Evolutionary conservation across 208 protist genomes (phyloP).

Genomic region (Acanthamoeba healyi): DNA sequence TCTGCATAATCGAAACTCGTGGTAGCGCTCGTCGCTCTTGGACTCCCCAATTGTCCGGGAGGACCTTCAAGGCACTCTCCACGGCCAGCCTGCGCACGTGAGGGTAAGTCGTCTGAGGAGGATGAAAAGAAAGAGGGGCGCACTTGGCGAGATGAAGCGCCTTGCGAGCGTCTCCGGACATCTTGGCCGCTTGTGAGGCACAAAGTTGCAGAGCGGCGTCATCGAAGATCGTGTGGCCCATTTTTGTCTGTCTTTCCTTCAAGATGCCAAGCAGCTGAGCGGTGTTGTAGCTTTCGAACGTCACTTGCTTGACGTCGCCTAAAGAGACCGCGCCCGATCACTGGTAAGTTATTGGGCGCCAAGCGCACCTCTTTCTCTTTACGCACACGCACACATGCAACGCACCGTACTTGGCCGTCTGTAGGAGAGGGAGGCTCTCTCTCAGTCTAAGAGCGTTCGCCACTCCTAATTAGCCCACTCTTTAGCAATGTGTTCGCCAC

Average conservation of each 20-base stretch:
- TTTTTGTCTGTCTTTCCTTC: not conserved
- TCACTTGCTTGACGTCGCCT: not conserved
- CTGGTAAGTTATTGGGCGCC: too few species aligned
- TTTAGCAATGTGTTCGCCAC: not conserved
- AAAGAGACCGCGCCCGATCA: not conserved
- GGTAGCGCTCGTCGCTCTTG: not conserved
- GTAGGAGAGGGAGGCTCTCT: constrained; percentile 7
- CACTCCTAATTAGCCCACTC: not conserved
- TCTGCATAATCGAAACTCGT: not conserved
- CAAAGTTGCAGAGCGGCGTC: not conserved
- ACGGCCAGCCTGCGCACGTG: not conserved
- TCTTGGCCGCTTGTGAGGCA: constrained; percentile 1
- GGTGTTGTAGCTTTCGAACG: constrained; percentile 12
- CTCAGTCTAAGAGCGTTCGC: constrained; percentile 19
- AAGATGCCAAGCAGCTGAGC: not conserved
- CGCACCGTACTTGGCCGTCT: constrained; percentile 38
- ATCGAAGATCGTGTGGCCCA: not conserved
- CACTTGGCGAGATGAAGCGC: constrained; percentile 8
- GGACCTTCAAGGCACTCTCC: not conserved
- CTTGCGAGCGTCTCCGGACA: constrained; percentile 12
- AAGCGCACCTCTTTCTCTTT: too few species aligned
- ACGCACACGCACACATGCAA: not conserved
- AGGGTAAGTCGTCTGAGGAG: too few species aligned
- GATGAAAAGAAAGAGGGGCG: not conserved
- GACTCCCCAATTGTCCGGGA: not conserved